A percentile compares a stretch with the other conserved stretches of the same genome.
phyloP scores from a whole-genome alignment of 192 early-diverging fungal species.

The Podila minutissima region DNA sequence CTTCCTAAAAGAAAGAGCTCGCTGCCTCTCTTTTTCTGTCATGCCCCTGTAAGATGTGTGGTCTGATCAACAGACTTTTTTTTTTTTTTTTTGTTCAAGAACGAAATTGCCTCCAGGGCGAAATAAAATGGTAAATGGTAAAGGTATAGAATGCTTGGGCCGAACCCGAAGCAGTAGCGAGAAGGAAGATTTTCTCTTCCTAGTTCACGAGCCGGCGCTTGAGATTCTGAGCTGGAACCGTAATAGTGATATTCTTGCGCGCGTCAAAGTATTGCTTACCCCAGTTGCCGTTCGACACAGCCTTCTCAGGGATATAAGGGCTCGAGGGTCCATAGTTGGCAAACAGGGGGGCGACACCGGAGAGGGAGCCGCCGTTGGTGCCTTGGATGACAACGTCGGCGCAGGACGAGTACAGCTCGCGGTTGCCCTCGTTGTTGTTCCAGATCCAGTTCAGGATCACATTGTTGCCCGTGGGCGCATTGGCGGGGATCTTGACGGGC shows the following conservation, averaged over 20 bases:
- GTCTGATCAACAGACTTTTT: not conserved
- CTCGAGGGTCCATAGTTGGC: conserved; percentile 62
- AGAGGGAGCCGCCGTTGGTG: conserved; percentile 44
- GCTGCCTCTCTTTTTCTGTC: not conserved
- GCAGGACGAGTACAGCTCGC: conserved; percentile 76
- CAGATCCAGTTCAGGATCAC: conserved; percentile 73
- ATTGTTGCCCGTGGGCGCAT: conserved; percentile 56
- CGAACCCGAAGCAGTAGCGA: no score
- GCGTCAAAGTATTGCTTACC: conserved; percentile 56
- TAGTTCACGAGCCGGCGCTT: conserved; percentile 30
- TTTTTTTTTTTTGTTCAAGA: no score
- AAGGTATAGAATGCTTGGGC: not conserved
- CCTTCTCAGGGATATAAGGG: conserved; percentile 62
- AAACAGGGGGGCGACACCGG: conserved; percentile 57
- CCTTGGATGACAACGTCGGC: conserved; percentile 66
- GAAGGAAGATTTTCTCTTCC: not conserved
- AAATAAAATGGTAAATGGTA: not conserved
- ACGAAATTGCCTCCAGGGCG: not conserved
- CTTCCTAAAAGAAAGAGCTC: not conserved
- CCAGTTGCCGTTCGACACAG: conserved; percentile 53
- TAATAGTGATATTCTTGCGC: conserved; percentile 55
- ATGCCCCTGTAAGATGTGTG: not conserved
- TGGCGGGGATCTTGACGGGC: conserved; percentile 61
- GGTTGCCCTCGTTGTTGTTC: conserved; percentile 74
- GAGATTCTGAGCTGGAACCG: conserved; percentile 31